These are phyloP conservation scores for Paraphaeosphaeria sporulosa DNA, from an alignment of 2,329 filamentous ascomycete species.

Conservation along the genomic window DNA sequence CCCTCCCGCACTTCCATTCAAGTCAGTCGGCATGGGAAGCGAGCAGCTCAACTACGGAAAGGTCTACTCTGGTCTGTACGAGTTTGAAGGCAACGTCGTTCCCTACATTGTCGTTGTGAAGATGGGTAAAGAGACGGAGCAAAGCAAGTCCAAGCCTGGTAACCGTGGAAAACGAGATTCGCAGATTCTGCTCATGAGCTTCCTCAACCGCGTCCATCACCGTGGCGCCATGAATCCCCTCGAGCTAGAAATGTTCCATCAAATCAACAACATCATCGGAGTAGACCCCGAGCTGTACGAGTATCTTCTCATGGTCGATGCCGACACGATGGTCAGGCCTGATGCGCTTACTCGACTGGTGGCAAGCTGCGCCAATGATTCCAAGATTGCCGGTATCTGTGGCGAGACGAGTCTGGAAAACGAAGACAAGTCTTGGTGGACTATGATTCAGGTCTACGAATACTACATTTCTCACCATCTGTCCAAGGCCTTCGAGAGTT, in stretches of 20 bases:
- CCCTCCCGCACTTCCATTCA: constrained; percentile 91
- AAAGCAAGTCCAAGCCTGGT: constrained; percentile 87
- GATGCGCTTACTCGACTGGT: constrained; percentile 93
- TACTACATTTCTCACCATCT: constrained; percentile 99
- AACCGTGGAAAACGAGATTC: constrained; percentile 99
- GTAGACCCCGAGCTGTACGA: constrained; percentile 98
- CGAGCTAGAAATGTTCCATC: constrained; percentile 97
- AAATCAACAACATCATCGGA: constrained; percentile 98
- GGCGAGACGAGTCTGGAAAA: constrained; percentile 97
- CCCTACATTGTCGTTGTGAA: constrained; percentile 97
- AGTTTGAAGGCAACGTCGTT: constrained; percentile 96
- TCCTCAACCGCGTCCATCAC: constrained; percentile 97
- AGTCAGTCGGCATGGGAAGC: constrained; percentile 85
- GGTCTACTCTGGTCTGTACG: constrained; percentile 96
- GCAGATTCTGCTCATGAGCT: constrained; percentile 93
- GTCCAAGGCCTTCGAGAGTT: constrained; percentile 94
- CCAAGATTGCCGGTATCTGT: constrained; percentile 96
- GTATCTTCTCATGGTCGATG: constrained; percentile 96
- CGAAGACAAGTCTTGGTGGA: constrained; percentile 95
- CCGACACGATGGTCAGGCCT: constrained; percentile 91
- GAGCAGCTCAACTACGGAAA: constrained; percentile 98
- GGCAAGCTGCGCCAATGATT: constrained; percentile 89
- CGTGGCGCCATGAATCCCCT: constrained; percentile 93
- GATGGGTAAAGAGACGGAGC: constrained; percentile 95
- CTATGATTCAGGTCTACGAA: constrained; percentile 99